These are phyloP conservation scores for Diplocarpon rosae DNA, from an alignment of 2,329 filamentous ascomycete genomes.

Conservation along the genomic window DNA sequence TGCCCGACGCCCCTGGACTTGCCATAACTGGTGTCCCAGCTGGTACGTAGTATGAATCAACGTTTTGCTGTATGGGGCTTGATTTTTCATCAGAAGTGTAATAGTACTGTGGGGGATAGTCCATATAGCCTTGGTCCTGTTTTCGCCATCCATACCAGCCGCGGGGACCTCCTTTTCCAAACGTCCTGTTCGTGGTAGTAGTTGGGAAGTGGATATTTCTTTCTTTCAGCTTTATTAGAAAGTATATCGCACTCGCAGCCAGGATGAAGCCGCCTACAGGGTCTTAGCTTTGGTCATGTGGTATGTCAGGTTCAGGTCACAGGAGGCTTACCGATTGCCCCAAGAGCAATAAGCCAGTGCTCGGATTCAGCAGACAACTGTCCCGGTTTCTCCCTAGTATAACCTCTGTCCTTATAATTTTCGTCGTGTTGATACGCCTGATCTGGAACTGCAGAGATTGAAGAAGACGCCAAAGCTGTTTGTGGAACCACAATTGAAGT, in stretches of 20 bases:
- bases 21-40: neutral
- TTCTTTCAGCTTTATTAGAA: constrained; percentile 17
- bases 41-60: constrained; percentile 7
- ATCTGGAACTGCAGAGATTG: constrained; percentile 2
- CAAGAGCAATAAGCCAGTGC: constrained; percentile 22
- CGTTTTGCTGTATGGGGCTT: constrained; percentile 9
- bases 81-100: constrained; percentile 13
- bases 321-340: constrained; percentile 21
- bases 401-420: constrained; percentile 1
- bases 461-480: constrained; percentile 1
- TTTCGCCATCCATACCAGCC: constrained; percentile 23
- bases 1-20: constrained; percentile 9
- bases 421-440: neutral
- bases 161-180: constrained; percentile 17
- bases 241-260: constrained; percentile 17
- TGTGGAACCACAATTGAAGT: constrained; percentile 5
- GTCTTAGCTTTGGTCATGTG: neutral
- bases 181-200: constrained; percentile 9
- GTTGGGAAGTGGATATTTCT: constrained; percentile 15
- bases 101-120: constrained; percentile 17
- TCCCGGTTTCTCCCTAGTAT: neutral
- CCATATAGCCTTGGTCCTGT: constrained; percentile 7
- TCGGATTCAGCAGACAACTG: constrained; percentile 18
- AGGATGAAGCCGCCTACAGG: constrained; percentile 24
- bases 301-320: too few relatives aligned